These are phyloP conservation scores for Venturiaceae sp. DNA, from an alignment of 2,329 filamentous ascomycete species.

Conservation along the genomic window DNA sequence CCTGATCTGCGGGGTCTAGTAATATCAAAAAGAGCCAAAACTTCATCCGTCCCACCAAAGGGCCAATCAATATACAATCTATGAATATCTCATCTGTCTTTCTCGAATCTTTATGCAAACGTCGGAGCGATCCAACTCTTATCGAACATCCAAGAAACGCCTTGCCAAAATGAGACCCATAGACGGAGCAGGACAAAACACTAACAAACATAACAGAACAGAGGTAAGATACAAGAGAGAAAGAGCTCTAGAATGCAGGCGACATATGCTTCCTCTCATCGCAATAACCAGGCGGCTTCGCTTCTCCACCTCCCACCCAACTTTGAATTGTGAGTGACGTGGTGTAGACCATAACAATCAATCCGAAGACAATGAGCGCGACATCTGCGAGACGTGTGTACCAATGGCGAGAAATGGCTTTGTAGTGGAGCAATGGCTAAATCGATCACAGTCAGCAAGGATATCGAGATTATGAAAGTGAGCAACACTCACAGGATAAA, in stretches of 20 bases:
- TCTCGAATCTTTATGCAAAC: not conserved
- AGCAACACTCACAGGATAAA: constrained; percentile 94
- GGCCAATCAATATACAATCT: not conserved
- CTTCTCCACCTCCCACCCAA: constrained; percentile 59
- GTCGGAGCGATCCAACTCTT: not conserved
- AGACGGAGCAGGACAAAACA: not conserved
- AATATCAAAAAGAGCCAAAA: not conserved
- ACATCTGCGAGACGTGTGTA: constrained; percentile 66
- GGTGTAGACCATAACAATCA: constrained; percentile 85
- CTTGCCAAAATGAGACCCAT: not conserved
- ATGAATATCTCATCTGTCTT: not conserved
- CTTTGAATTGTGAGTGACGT: constrained; percentile 77
- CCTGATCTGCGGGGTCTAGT: not conserved
- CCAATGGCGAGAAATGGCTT: constrained; percentile 60
- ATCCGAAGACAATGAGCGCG: constrained; percentile 67
- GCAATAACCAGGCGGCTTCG: constrained; percentile 53
- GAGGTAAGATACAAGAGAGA: not conserved
- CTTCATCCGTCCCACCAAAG: not conserved
- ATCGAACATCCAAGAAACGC: not conserved
- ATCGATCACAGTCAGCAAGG: no score
- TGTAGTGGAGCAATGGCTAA: constrained; percentile 87
- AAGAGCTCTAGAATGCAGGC: not conserved
- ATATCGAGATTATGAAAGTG: no score
- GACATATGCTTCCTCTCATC: constrained; percentile 27
- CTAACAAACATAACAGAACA: not conserved